A percentile compares a stretch with the other conserved stretches of the same genome.
These are phyloP conservation scores for Ceratocystis diversiconidia DNA, from an alignment of 2,329 filamentous ascomycete species.

Conservation along the genomic window DNA sequence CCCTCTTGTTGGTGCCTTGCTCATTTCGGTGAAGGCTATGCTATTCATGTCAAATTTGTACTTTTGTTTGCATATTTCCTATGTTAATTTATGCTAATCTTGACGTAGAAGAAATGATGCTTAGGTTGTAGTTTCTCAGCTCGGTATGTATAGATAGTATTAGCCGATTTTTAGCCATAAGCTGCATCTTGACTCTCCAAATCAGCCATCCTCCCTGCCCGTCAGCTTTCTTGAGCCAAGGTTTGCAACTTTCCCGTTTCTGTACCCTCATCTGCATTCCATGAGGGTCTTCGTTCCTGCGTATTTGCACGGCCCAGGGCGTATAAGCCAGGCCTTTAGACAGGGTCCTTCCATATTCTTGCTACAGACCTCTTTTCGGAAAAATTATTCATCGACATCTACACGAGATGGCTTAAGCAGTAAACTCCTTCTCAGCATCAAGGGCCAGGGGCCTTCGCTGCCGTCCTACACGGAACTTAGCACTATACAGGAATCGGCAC, in stretches of 20 bases:
- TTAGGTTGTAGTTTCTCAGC: too few species aligned
- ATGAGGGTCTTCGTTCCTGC: background rate
- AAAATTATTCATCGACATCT: background rate
- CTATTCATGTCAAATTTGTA: too few species aligned
- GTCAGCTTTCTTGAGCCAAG: too few species aligned
- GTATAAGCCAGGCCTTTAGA: background rate
- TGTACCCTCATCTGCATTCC: background rate
- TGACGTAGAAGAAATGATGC: background rate
- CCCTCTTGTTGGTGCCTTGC: too few species aligned
- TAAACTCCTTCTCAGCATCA: background rate
- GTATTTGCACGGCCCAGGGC: background rate
- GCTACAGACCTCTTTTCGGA: background rate
- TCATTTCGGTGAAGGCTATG: too few species aligned
- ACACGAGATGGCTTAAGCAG: background rate
- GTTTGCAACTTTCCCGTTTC: too few species aligned
- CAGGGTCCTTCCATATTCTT: too few species aligned
- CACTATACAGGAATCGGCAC: conserved; percentile 23
- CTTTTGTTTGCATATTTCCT: too few species aligned
- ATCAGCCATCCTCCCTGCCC: background rate
- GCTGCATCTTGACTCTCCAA: background rate
- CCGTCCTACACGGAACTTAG: conserved; percentile 7
- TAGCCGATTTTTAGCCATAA: background rate
- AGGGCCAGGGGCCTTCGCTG: background rate
- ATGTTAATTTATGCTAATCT: too few species aligned
- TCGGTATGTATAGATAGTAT: background rate